phyloP scores from a whole-genome alignment of 192 early-diverging fungal species.

The Gryganskiella cystojenkinii region DNA sequence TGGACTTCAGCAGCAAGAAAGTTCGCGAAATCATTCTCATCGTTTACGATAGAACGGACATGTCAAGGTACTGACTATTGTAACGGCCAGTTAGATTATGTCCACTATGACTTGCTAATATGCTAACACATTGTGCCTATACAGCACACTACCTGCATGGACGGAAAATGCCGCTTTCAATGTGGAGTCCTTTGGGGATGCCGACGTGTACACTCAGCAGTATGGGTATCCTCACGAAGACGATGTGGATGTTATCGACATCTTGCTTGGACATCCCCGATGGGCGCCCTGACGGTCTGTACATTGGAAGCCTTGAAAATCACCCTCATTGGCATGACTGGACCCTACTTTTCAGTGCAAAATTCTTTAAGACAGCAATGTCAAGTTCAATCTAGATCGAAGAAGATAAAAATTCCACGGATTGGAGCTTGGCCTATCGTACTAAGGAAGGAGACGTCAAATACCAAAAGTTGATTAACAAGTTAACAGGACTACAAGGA shows the following conservation, averaged over 20 bases:
- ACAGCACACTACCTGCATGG: conserved; percentile 3
- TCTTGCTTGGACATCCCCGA: background rate
- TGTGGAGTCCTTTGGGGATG: conserved; percentile 9
- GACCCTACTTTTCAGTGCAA: conserved; percentile 10
- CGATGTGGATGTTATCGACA: conserved; percentile 2
- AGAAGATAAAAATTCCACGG: conserved; percentile 4
- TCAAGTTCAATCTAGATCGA: background rate
- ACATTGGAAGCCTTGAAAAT: conserved; percentile 1
- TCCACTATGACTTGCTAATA: conserved; percentile 1
- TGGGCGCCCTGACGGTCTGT: conserved; percentile 1
- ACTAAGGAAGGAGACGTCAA: background rate
- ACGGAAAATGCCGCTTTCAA: background rate
- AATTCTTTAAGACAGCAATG: background rate
- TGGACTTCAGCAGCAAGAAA: background rate
- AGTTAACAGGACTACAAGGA: background rate
- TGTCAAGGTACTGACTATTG: no score
- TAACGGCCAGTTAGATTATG: no score
- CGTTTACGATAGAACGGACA: background rate
- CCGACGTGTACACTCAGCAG: background rate
- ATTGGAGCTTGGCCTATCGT: conserved; percentile 5
- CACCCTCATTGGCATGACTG: background rate
- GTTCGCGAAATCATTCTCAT: background rate
- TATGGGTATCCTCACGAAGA: background rate
- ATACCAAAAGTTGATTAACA: background rate
- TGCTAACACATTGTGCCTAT: background rate